Evolutionary conservation across 1,284 basidiomycete species (phyloP), one percentile per base, ranked within the genome.

Genomic region (Boletus sp.): DNA sequence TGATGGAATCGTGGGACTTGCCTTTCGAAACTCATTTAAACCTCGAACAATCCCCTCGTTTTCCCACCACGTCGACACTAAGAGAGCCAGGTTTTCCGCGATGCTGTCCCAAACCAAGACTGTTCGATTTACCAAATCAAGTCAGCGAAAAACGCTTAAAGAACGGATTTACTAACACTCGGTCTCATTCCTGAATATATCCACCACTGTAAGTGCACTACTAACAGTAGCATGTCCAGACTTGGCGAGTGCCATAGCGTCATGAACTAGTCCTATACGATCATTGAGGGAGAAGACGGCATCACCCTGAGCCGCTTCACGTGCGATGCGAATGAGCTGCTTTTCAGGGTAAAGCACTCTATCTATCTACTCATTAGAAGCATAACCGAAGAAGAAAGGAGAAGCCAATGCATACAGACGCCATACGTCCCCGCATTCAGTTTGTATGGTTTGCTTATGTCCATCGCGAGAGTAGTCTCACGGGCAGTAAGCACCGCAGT

Each of bases 401-500:
- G 41, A 16, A 27, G 39, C 12, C 46, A 16, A 34, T 22, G 73
- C 88, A 57, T 58, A 90, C 89, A 98, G 60, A 96, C 90, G 57
- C 94, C 94, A 47, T 82, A 80, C 2, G 92, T 94, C 46, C 86
- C 88, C 13, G 85, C 87, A 65, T 98, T 99, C 51, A 99, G 73
- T 71, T 97, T 96, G 69, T 82, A 88, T 20, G 84, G 76, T 61
- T 78, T 82, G 64, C 69, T 81, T 4, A 79, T 82, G 64, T 89
- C 82, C 27, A 97, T 63, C 17, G 78, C 69, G 57, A 92, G 80
- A 32, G 72, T 76, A 41, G 75, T 77, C 67, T 91, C 84, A 44
- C 91, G 84, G 53, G 80, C 76, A 53, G 78, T 72, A 40, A 98
- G 76, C 38, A 95, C 68, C 13, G 79, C 73, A 35, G 77, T 72